Base-by-base conservation (phyloP, 805 yeast species). In the Sungouiozyma ichnusensis region DNA sequence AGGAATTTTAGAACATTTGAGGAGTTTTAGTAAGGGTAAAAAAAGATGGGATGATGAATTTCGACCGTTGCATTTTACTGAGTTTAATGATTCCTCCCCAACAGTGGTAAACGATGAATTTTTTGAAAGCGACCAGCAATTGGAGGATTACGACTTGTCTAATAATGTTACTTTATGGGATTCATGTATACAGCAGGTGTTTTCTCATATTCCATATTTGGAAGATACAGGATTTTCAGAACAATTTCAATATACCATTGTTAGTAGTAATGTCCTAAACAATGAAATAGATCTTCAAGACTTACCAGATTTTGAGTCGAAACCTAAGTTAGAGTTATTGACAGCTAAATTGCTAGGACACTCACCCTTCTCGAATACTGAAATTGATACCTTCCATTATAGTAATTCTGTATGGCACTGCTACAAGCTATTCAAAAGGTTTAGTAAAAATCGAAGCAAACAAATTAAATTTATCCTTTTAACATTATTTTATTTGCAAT, bases 221-320 rank as follows among this genome's bases (percentile, higher is more conserved):
- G n/a, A 27, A 3, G 35, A 47, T 24, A 45, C 45, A 20, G 48
- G 46, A 27, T 76, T 74, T 48, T 47, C 64, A 20, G 81, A 76
- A 43, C 74, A 74, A 47, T 72, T 74, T 47, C 66, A 74, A 37
- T 76, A 74, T 51, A 54, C 64, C 3, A 53, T 76, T 2, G 66
- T 75, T 4, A 67, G 77, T 3, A 71, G 77, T 6, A 72, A 68
- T 41, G 55, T 75, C 16, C 52, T 76, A 29, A 70, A 69, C 42
- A 70, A 65, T 46, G 38, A 24, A 11, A 24, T 24, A 24, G 11
- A 6, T 11, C 9, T 24, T 24, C n/a, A n/a, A n/a, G n/a, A n/a
- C n/a, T n/a, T n/a, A n/a, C n/a, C n/a, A n/a, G n/a, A n/a, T n/a
- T n/a, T n/a, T n/a, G n/a, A n/a, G n/a, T n/a, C n/a, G n/a, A n/a